Base-by-base conservation (phyloP, 345 rosid species). In the Dimocarpus longan region DNA sequence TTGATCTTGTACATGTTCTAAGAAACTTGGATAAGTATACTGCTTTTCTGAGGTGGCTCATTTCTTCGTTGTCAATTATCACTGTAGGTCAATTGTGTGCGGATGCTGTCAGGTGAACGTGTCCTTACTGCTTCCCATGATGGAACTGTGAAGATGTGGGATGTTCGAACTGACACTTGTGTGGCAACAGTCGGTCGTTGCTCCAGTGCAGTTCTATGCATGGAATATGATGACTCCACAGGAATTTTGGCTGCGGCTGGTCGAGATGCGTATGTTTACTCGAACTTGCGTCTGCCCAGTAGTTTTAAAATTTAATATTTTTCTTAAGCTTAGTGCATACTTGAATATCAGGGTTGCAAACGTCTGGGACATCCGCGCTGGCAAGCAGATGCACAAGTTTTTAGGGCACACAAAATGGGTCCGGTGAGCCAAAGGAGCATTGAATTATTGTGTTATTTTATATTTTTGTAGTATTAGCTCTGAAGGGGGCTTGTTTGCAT, bases 81-180 rank as follows among this genome's bases (percentile, higher is more conserved):
- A 43, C 69, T 88, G 84, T 85, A 95, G 98, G 95, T 93, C 79
- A 92, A 93, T 82, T 88, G 91, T 85, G 98, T 93, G 78, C 89
- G 95, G 73, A 95, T 95, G 98, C 86, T 95, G 74, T 93, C 98
- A 21, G 98, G 98, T 32, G 98, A 95, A 83, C 92, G 98, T 56
- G 98, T 95, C 70, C 98, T 95, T 76, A 91, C 97, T 60, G 89
- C 98, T 82, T 85, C 95, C 66, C 93, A 93, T 81, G 97, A 92
- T 89, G 97, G 97, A 82, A 93, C 97, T 42, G 93, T 96, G 69
- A 96, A 93, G 89, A 94, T 94, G 98, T 96, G 99, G 99, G 99
- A 96, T 89, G 98, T 96, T 79, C 86, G 99, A 84, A 93, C 97
- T 44, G 99, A 94, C 85, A 91, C 92, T 82, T 96, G 97, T 81